phyloP scores from a whole-genome alignment of 164 flowering plant genomes.

The Protea cynaroides region DNA sequence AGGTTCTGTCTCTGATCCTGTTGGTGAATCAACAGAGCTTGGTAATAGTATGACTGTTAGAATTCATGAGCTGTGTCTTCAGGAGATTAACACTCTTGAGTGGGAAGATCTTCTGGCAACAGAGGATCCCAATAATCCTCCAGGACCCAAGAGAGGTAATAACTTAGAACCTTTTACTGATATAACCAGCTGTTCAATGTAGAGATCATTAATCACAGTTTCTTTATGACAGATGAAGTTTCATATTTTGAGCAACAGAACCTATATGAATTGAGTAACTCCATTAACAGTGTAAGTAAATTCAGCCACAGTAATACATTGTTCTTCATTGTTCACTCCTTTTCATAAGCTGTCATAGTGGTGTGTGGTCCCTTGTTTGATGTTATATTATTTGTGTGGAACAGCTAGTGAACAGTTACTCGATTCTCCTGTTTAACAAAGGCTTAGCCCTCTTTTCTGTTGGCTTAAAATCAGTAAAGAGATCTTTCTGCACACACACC shows the following conservation, averaged over 20 bases:
- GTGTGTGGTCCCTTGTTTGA: too few species aligned
- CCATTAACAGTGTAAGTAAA: conserved; percentile 37
- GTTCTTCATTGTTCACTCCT: neutral
- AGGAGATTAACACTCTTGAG: conserved; percentile 86
- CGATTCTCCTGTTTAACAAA: too few species aligned
- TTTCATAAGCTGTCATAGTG: too few species aligned
- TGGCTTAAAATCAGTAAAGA: too few species aligned
- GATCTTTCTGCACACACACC: too few species aligned
- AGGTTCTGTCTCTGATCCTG: conserved; percentile 13
- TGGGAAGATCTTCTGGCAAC: conserved; percentile 84
- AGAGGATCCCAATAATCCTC: conserved; percentile 29
- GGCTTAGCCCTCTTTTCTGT: too few species aligned
- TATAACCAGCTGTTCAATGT: neutral
- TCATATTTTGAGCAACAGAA: conserved; percentile 26
- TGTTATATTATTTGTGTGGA: too few species aligned
- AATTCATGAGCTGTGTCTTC: conserved; percentile 57
- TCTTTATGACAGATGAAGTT: conserved; percentile 29
- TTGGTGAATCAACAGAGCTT: conserved; percentile 28
- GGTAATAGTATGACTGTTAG: conserved; percentile 23
- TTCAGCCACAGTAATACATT: neutral
- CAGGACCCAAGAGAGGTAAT: conserved; percentile 40
- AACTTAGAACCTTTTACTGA: neutral
- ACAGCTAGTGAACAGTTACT: too few species aligned
- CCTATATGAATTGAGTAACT: conserved; percentile 17
- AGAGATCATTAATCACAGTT: neutral